phyloP scores from a whole-genome alignment of 257 asterid genomes.

The Petunia secreta region DNA sequence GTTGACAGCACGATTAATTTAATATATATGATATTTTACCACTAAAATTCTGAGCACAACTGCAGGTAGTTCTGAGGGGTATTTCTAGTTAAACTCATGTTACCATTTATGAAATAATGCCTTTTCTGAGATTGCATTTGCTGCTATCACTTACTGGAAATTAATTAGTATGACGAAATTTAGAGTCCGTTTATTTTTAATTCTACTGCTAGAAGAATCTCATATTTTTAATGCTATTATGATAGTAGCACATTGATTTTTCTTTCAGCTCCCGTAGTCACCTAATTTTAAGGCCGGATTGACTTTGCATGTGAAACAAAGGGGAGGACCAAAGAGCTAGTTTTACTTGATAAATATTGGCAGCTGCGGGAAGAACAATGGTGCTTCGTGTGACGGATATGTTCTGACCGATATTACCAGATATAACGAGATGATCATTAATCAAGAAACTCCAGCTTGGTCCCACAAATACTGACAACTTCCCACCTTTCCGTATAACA shows the following conservation, averaged over 20 bases:
- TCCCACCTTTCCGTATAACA: constrained; percentile 70
- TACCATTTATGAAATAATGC: no score
- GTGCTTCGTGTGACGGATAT: constrained; percentile 61
- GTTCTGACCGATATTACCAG: constrained; percentile 31
- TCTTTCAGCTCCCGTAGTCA: no score
- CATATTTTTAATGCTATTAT: constrained; percentile 8
- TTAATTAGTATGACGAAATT: no score
- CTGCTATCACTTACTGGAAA: no score
- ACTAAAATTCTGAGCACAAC: no score
- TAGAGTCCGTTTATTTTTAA: no score
- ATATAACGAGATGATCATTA: background rate
- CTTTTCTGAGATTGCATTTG: no score
- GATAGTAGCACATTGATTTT: constrained; percentile 38
- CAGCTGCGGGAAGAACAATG: constrained; percentile 74
- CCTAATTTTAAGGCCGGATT: constrained; percentile 62
- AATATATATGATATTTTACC: no score
- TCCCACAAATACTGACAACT: constrained; percentile 46
- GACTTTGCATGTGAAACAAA: constrained; percentile 48
- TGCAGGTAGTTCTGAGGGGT: no score
- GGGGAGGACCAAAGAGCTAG: constrained; percentile 73
- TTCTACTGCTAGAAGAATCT: no score
- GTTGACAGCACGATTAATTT: no score
- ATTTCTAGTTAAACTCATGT: no score
- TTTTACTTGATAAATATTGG: constrained; percentile 34
- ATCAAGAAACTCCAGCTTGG: constrained; percentile 59